These are phyloP conservation scores for Nissolia schottii DNA, from an alignment of 306 rosid species.

Conservation along the genomic window DNA sequence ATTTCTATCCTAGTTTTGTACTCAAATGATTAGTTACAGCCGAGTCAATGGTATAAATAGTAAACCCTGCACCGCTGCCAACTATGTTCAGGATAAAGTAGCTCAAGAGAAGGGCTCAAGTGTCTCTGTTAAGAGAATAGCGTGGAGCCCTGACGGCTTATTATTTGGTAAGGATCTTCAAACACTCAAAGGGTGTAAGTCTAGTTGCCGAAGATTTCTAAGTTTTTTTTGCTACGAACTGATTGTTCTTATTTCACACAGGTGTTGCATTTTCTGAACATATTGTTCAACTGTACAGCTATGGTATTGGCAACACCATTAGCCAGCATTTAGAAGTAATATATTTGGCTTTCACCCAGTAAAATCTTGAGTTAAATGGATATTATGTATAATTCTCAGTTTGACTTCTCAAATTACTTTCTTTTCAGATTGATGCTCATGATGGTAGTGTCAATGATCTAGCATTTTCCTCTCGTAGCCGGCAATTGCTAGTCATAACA, in stretches of 20 bases:
- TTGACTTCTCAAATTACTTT: constrained; percentile 1
- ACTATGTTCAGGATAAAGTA: constrained; percentile 12
- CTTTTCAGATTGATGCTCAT: constrained; percentile 30
- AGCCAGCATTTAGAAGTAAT: constrained; percentile 15
- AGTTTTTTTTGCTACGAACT: neutral
- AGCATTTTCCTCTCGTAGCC: neutral
- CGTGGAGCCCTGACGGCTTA: constrained; percentile 24
- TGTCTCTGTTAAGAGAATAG: constrained; percentile 13
- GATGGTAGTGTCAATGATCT: constrained; percentile 31
- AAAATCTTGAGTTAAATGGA: neutral
- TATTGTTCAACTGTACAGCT: constrained; percentile 20
- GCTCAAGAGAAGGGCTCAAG: neutral
- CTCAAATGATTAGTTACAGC: neutral
- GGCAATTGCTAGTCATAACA: constrained; percentile 12
- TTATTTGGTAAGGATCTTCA: constrained; percentile 27
- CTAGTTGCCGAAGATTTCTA: neutral
- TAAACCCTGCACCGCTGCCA: neutral
- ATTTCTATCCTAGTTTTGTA: neutral
- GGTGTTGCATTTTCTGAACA: constrained; percentile 34
- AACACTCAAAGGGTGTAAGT: neutral
- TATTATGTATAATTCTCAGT: neutral
- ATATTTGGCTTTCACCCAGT: neutral
- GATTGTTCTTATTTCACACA: neutral
- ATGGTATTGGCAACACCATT: neutral
- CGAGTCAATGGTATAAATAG: neutral